Evolutionary conservation across 2,329 filamentous ascomycete genomes (phyloP), one percentile per base, ranked within the genome.

Genomic region (Pseudocercospora ulei): DNA sequence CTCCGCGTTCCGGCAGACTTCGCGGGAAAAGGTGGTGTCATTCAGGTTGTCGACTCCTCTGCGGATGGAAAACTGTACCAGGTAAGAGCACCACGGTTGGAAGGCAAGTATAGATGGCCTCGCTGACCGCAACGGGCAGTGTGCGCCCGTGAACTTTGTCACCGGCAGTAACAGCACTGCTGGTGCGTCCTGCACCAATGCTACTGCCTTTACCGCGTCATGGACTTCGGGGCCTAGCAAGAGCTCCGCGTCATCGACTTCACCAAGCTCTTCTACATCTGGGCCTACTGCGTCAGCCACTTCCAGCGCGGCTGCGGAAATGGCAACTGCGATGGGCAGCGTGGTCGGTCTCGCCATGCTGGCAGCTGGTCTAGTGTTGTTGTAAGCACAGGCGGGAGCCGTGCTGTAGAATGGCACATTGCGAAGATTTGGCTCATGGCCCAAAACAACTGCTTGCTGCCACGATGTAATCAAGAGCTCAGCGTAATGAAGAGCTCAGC

Each of bases 41-140:
- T 58, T n/a, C 55, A 58, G 38, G 53, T 58, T 16, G 46, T 54
- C 16, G 54, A 56, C 29, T 42, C 46, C 20, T 49, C 48, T 3
- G 42, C 41, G 2, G 56, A 58, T 33, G 56, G 56, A 8, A 43
- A 38, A 12, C 43, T 58, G n/a, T 58, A 57, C 34, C 56, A 57
- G 50, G 56, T 56, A 46, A 28, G 49, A 17, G 3, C 7, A 35
- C 5, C 23, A 26, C 39, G 13, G 25, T n/a, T 19, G 3, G n/a
- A n/a, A n/a, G n/a, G n/a, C n/a, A n/a, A n/a, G n/a, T n/a, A n/a
- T n/a, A n/a, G n/a, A n/a, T n/a, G n/a, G n/a, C n/a, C n/a, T n/a
- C n/a, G n/a, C n/a, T n/a, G n/a, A n/a, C n/a, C 23, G 20, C n/a
- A 16, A 4, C 11, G 2, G 6, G 9, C 26, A 58, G 55, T 58